Conservation (phyloP, 2,329 filamentous ascomycete species). For the Cordyceps cateniannulata region DNA sequence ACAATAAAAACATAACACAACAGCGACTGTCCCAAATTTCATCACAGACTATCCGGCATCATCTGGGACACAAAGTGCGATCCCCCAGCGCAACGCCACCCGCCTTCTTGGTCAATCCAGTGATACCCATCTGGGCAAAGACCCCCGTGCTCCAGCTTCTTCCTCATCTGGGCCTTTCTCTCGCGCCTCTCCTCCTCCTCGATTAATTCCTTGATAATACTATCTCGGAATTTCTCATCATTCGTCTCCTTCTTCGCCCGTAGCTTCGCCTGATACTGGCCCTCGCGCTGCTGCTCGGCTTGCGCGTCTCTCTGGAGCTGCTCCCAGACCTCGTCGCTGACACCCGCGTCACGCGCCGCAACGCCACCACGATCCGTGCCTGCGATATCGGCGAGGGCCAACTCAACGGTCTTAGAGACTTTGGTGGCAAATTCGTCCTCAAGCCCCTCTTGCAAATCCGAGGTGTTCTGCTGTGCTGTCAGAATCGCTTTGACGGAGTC, state of each 20-base stretch:
- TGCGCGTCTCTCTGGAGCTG: constrained; percentile 49
- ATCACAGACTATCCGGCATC: not conserved
- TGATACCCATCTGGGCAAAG: not conserved
- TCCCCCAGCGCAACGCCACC: constrained; percentile 1
- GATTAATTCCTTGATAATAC: constrained; percentile 32
- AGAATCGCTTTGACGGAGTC: not conserved
- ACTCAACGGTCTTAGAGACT: no score
- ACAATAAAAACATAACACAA: not conserved
- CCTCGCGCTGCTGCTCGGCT: constrained; percentile 31
- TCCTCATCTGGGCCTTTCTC: constrained; percentile 31
- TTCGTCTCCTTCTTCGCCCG: constrained; percentile 24
- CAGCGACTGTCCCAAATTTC: not conserved
- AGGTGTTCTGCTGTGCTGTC: not conserved
- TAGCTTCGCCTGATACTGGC: constrained; percentile 28
- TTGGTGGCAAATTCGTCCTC: not conserved
- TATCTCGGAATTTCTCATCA: constrained; percentile 20
- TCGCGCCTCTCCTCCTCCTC: constrained; percentile 29
- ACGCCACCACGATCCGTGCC: not conserved
- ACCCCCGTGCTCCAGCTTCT: constrained; percentile 49
- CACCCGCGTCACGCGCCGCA: constrained; percentile 44
- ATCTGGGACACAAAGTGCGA: no score
- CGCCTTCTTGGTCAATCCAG: not conserved
- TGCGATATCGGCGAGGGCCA: constrained; percentile 18
- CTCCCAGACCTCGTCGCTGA: constrained; percentile 55
- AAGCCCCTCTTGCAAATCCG: no score